Percentiles rank a stretch among this genome's conserved stretches.
Evolutionary conservation across 495 filamentous ascomycete species (phyloP).

Genomic region (Filosporella fistucella): DNA sequence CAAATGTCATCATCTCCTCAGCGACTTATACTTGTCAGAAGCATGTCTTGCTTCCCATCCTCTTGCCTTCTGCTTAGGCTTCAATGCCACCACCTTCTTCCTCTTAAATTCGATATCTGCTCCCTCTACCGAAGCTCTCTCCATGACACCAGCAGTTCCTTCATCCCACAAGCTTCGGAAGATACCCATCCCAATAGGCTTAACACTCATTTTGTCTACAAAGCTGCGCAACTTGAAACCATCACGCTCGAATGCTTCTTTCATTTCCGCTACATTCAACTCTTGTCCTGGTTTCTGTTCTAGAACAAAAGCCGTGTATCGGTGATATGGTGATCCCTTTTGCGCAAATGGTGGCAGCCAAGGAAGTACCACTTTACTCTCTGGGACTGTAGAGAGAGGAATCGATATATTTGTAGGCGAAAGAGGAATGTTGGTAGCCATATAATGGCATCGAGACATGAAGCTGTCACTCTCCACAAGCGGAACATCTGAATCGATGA

Average conservation of each 20-base stretch:
- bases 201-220: conserved; percentile 59
- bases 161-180: conserved; percentile 92
- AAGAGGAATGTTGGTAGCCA: conserved; percentile 61
- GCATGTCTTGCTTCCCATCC: conserved; percentile 55
- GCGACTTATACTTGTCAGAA: conserved; percentile 45
- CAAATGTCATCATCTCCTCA: conserved; percentile 34
- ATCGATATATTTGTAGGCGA: conserved; percentile 42
- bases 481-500: conserved; percentile 90
- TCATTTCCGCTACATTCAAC: conserved; percentile 58
- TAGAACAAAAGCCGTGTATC: conserved; percentile 76
- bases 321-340: conserved; percentile 89
- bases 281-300: conserved; percentile 62
- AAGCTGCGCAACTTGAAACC: conserved; percentile 70
- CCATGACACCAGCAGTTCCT: conserved; percentile 79
- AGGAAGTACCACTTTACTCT: conserved; percentile 62
- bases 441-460: conserved; percentile 74
- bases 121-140: conserved; percentile 64
- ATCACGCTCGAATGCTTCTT: conserved; percentile 47
- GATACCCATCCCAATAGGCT: conserved; percentile 74
- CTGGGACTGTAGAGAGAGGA: conserved; percentile 41
- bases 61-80: conserved; percentile 42
- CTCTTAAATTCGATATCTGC: conserved; percentile 81
- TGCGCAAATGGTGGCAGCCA: conserved; percentile 86
- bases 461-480: conserved; percentile 73
- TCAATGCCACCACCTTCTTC: conserved; percentile 51